These are phyloP conservation scores for Stemphylium beticola DNA, from an alignment of 2,329 filamentous ascomycete genomes.

Conservation along the genomic window DNA sequence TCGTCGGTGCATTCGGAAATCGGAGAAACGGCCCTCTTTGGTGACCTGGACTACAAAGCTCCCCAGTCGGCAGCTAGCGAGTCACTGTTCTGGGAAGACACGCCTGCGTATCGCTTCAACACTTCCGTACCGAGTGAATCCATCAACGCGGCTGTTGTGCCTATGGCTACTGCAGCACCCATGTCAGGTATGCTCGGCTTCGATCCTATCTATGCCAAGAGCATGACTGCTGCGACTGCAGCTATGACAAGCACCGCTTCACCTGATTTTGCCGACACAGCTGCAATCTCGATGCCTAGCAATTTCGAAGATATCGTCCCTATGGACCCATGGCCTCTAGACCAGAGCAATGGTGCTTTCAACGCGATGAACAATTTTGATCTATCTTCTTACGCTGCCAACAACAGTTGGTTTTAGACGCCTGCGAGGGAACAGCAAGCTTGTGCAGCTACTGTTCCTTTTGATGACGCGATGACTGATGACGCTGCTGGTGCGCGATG, in stretches of 20 bases:
- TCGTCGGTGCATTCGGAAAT: conserved; percentile 52
- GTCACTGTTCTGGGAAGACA: conserved; percentile 47
- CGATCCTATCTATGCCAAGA: conserved; percentile 41
- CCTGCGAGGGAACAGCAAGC: conserved; percentile 23
- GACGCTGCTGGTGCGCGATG: conserved; percentile 44
- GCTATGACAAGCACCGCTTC: conserved; percentile 31
- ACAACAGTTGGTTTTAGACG: conserved; percentile 44
- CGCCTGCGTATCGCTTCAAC: conserved; percentile 41
- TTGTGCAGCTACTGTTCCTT: conserved; percentile 19
- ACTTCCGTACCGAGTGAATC: conserved; percentile 32
- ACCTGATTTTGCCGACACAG: conserved; percentile 34
- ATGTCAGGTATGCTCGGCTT: conserved; percentile 32
- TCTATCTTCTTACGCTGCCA: conserved; percentile 28
- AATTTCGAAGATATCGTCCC: conserved; percentile 36
- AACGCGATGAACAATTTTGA: conserved; percentile 34
- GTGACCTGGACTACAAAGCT: conserved; percentile 43
- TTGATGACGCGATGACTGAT: conserved; percentile 47
- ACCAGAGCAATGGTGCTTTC: conserved; percentile 35
- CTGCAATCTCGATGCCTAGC: conserved; percentile 43
- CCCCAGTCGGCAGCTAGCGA: conserved; percentile 42
- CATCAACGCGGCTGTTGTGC: conserved; percentile 32
- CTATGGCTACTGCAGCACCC: conserved; percentile 28
- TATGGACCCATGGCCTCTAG: conserved; percentile 41
- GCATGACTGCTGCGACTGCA: conserved; percentile 26
- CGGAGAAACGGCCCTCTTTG: conserved; percentile 43